Evolutionary conservation across 2,329 filamentous ascomycete species (phyloP).

Genomic region (Neoascochyta sp.): DNA sequence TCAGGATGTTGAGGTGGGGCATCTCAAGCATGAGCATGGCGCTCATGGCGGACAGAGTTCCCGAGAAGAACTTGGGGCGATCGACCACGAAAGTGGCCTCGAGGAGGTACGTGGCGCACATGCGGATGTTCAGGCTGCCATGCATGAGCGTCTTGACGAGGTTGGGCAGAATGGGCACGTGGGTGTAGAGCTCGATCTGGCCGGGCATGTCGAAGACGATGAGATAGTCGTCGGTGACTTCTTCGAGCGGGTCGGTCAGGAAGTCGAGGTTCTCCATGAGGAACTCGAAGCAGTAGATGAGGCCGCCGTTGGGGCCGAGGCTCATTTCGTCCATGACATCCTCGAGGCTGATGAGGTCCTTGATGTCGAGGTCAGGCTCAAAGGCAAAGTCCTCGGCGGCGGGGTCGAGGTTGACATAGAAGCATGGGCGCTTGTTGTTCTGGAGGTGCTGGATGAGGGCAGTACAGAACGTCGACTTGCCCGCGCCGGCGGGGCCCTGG

Average conservation of each 20-base stretch:
- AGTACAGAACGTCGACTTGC: slow-evolving; percentile 96
- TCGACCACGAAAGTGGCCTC: slow-evolving; percentile 96
- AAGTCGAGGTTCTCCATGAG: slow-evolving; percentile 93
- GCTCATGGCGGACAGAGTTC: slow-evolving; percentile 93
- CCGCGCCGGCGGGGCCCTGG: slow-evolving; percentile 80
- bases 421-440: slow-evolving; percentile 85
- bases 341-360: slow-evolving; percentile 86
- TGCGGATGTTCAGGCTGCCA: slow-evolving; percentile 79
- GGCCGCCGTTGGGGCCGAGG: slow-evolving; percentile 83
- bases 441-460: slow-evolving; percentile 89
- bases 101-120: slow-evolving; percentile 91
- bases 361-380: slow-evolving; percentile 89
- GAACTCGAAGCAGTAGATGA: slow-evolving; percentile 97
- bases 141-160: slow-evolving; percentile 78
- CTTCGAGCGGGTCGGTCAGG: slow-evolving; percentile 77
- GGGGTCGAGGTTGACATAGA: slow-evolving; percentile 97
- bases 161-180: slow-evolving; percentile 85
- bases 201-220: slow-evolving; percentile 99
- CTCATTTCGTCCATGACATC: slow-evolving; percentile 96
- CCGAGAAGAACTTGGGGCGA: slow-evolving; percentile 94
- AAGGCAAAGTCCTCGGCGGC: slow-evolving; percentile 92
- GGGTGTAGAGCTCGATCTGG: slow-evolving; percentile 97
- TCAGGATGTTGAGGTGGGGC: slow-evolving; percentile 92
- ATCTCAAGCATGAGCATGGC: slow-evolving; percentile 99
- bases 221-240: slow-evolving; percentile 87